Conservation (phyloP, 164 flowering plant genomes). For the Dillenia turbinata region DNA sequence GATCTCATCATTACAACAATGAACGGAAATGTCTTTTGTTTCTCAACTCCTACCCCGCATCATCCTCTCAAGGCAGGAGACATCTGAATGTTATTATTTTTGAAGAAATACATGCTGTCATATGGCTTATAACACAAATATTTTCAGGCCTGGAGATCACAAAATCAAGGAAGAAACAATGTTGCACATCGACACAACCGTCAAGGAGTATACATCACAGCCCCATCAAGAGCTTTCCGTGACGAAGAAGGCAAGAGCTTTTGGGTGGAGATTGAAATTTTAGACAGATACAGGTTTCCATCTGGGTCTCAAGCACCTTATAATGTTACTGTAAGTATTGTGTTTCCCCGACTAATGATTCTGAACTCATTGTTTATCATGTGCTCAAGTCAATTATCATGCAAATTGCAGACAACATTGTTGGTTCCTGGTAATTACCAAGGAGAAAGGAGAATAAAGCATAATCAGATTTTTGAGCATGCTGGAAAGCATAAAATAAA, state of each 20-base stretch:
- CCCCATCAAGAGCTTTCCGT: conserved; percentile 81
- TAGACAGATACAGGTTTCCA: conserved; percentile 73
- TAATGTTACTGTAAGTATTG: conserved; percentile 78
- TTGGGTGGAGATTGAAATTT: conserved; percentile 94
- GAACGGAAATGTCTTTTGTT: conserved; percentile 99
- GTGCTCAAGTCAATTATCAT: background rate
- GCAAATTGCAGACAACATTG: conserved; percentile 55
- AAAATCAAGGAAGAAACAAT: conserved; percentile 84
- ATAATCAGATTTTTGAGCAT: conserved; percentile 48
- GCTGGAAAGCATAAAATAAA: conserved; percentile 74
- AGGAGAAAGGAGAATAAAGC: conserved; percentile 80
- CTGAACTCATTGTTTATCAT: background rate
- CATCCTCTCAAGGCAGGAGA: conserved; percentile 83
- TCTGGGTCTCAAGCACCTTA: conserved; percentile 91
- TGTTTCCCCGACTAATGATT: background rate
- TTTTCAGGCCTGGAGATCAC: conserved; percentile 87
- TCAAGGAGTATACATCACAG: conserved; percentile 70
- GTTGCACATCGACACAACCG: conserved; percentile 61
- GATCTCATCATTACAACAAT: conserved; percentile 96
- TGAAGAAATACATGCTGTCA: background rate
- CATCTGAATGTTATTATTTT: background rate
- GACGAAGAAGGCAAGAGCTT: conserved; percentile 97
- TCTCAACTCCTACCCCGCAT: conserved; percentile 87
- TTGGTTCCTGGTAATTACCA: conserved; percentile 97
- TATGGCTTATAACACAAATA: background rate